Percentiles rank a stretch among this genome's conserved stretches.
Conservation (phyloP, 495 filamentous ascomycete species). For the Cudoniella acicularis region DNA sequence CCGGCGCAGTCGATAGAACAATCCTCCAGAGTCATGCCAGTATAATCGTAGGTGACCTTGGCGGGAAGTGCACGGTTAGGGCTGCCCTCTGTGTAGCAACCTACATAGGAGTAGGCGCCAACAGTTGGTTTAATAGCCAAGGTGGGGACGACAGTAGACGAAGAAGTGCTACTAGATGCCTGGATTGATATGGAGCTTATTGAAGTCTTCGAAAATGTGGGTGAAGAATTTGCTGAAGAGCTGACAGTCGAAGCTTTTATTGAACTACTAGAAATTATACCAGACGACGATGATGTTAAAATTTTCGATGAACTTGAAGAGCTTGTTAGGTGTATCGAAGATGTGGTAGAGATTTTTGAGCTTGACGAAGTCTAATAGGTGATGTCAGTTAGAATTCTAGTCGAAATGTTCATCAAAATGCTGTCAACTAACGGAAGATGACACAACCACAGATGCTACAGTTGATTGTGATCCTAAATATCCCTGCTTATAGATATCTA, state of each 20-base stretch:
- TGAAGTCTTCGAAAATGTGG: background rate
- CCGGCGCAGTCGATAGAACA: constrained; percentile 39
- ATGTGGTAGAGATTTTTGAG: background rate
- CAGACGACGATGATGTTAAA: too few species aligned
- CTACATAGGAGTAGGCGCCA: constrained; percentile 39
- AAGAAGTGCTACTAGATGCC: constrained; percentile 17
- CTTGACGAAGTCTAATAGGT: too few species aligned
- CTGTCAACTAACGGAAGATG: constrained; percentile 32
- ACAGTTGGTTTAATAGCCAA: constrained; percentile 23
- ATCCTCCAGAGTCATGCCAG: constrained; percentile 45
- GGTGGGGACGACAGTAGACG: constrained; percentile 12
- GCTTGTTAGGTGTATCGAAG: background rate
- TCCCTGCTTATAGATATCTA: constrained; percentile 40
- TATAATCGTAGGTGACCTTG: constrained; percentile 35
- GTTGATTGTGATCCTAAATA: constrained; percentile 34
- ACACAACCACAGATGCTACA: constrained; percentile 26
- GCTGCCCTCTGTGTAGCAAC: constrained; percentile 45
- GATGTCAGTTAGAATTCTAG: too few species aligned
- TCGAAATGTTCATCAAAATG: constrained; percentile 23
- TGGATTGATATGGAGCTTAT: background rate
- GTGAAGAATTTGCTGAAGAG: background rate
- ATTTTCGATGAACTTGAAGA: background rate
- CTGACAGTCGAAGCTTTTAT: too few species aligned
- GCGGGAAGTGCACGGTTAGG: constrained; percentile 26
- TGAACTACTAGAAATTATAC: too few species aligned